phyloP scores from a whole-genome alignment of 73 alveolate genomes.

The Uronychia setigera region DNA sequence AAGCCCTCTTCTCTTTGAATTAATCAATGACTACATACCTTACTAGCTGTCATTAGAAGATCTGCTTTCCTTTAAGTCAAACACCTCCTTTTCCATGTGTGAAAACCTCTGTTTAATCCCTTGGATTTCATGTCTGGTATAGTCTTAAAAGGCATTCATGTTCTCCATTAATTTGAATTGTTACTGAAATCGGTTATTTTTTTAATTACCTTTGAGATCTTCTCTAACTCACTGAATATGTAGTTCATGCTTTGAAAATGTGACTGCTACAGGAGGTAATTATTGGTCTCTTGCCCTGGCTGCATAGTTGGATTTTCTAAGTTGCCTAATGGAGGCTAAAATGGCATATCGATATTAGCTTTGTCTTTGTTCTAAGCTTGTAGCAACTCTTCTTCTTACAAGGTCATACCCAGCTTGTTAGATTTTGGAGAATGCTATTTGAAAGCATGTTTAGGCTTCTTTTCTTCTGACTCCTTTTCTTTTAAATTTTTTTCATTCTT shows the following conservation, averaged over 20 bases:
- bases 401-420: too few relatives aligned
- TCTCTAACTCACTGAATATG: conserved; percentile 5
- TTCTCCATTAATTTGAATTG: conserved; percentile 3
- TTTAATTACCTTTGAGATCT: neutral
- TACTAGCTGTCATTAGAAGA: too few relatives aligned
- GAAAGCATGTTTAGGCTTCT: too few relatives aligned
- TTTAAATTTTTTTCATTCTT: too few relatives aligned
- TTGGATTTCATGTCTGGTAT: neutral
- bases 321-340: neutral
- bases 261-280: neutral
- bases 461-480: too few relatives aligned
- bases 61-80: neutral
- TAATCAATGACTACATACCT: too few relatives aligned
- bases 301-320: neutral
- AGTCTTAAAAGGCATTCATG: conserved; percentile 7
- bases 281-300: neutral
- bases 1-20: too few relatives aligned
- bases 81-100: neutral
- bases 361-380: too few relatives aligned
- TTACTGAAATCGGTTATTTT: neutral
- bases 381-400: too few relatives aligned
- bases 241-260: neutral
- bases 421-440: too few relatives aligned
- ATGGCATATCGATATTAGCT: neutral
- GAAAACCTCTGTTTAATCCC: neutral